phyloP scores from a whole-genome alignment of 345 rosid species.

The Rhizophora mangle region DNA sequence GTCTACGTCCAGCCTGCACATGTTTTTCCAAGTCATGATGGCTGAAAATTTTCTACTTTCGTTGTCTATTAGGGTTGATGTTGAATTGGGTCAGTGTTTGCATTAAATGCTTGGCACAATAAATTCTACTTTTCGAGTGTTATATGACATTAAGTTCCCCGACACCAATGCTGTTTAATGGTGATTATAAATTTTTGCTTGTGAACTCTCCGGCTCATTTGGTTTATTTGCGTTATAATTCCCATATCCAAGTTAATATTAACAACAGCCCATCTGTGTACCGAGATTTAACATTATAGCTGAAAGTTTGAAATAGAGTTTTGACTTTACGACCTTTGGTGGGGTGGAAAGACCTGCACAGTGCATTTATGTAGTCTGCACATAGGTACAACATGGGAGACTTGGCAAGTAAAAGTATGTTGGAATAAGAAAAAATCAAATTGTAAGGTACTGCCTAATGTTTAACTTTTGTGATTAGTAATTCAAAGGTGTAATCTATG shows the following conservation, averaged over 20 bases:
- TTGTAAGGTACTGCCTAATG: not conserved
- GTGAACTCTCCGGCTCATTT: not conserved
- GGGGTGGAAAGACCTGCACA: not conserved
- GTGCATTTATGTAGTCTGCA: too few species aligned
- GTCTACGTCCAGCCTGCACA: not conserved
- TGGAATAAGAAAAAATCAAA: not conserved
- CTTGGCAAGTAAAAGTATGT: not conserved
- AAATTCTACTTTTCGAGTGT: too few species aligned
- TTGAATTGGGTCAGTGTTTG: too few species aligned
- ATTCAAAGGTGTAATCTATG: not conserved
- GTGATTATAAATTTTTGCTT: not conserved
- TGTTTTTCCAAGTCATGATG: not conserved
- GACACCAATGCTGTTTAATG: not conserved
- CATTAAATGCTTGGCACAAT: too few species aligned
- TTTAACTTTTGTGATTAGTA: not conserved
- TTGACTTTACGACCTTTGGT: too few species aligned
- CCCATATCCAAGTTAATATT: not conserved
- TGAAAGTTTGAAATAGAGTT: not conserved
- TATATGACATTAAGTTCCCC: not conserved
- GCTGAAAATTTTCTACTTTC: too few species aligned
- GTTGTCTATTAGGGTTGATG: too few species aligned
- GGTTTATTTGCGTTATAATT: not conserved
- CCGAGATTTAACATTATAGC: not conserved
- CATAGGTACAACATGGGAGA: not conserved
- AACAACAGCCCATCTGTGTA: not conserved